A percentile compares a stretch with the other conserved stretches of the same genome.
Conservation (phyloP, 129 eudicot genomes). For the Centrapalus pauciflorus region DNA sequence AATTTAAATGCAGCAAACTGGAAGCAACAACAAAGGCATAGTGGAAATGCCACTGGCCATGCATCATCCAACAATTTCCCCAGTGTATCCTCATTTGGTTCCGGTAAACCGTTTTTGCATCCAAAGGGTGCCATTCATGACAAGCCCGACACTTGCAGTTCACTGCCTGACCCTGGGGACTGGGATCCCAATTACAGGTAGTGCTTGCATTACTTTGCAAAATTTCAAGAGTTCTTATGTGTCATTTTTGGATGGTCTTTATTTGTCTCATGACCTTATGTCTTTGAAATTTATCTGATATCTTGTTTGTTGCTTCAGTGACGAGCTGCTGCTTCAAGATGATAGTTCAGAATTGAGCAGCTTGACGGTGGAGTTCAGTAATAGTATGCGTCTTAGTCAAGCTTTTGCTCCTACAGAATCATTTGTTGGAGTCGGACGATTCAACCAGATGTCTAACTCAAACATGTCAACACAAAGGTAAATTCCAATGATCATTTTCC, state of each 20-base stretch:
- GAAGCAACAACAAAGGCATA: constrained; percentile 62
- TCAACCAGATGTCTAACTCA: constrained; percentile 32
- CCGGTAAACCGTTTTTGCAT: constrained; percentile 37
- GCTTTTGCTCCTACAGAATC: constrained; percentile 41
- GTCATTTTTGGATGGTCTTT: background rate
- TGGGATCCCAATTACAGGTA: constrained; percentile 99
- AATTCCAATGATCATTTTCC: background rate
- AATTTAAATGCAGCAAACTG: constrained; percentile 41
- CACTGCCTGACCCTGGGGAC: constrained; percentile 91
- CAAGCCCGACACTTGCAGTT: constrained; percentile 53
- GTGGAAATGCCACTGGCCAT: constrained; percentile 32
- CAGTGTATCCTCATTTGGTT: constrained; percentile 40
- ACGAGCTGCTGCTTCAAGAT: constrained; percentile 85
- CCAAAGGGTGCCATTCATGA: constrained; percentile 44
- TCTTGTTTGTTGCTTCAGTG: constrained; percentile 45
- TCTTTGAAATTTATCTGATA: background rate
- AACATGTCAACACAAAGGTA: constrained; percentile 60
- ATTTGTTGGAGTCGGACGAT: constrained; percentile 40
- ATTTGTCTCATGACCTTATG: background rate
- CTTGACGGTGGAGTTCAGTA: constrained; percentile 56
- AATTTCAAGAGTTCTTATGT: background rate
- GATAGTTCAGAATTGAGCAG: constrained; percentile 57
- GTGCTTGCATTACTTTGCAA: background rate
- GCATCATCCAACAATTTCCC: too few species aligned
- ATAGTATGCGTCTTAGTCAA: constrained; percentile 55